Conservation (phyloP, 108 stramenopile species). For the Asterionellopsis glacialis region DNA sequence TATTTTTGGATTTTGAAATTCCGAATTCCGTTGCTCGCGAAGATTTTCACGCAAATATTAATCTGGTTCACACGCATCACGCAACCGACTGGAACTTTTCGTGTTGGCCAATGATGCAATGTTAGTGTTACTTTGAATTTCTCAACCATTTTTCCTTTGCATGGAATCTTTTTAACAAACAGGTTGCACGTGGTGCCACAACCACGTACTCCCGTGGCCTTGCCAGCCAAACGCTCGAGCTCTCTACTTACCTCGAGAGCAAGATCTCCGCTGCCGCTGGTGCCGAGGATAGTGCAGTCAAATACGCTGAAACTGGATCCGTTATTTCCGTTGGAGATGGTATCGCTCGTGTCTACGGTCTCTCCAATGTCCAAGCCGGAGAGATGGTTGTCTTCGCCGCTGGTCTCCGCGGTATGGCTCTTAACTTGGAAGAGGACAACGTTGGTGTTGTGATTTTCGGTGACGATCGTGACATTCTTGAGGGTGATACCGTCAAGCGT, state of each 20-base stretch:
- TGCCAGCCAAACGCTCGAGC: conserved; percentile 92
- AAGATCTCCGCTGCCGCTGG: conserved; percentile 89
- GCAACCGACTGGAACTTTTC: too few species aligned
- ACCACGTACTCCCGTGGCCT: conserved; percentile 45
- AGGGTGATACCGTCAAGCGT: conserved; percentile 99
- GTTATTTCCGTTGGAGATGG: conserved; percentile 99
- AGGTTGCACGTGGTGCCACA: background rate
- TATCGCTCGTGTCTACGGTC: conserved; percentile 99
- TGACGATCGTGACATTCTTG: conserved; percentile 98
- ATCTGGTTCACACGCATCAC: too few species aligned
- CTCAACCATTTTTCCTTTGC: too few species aligned
- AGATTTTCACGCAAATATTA: too few species aligned
- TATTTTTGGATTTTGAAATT: too few species aligned
- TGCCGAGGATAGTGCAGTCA: conserved; percentile 76
- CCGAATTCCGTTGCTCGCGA: too few species aligned
- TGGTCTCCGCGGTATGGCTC: conserved; percentile 97
- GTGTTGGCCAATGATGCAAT: too few species aligned
- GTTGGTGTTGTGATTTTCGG: conserved; percentile 99
- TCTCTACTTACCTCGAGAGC: conserved; percentile 94
- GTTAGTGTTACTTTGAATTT: too few species aligned
- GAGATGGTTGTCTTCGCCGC: conserved; percentile 99
- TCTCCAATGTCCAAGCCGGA: conserved; percentile 99
- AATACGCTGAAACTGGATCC: conserved; percentile 96
- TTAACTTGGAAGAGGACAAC: conserved; percentile 99
- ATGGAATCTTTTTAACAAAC: background rate